phyloP scores from a whole-genome alignment of 2,329 filamentous ascomycete species.

The Aspergillus unguis region DNA sequence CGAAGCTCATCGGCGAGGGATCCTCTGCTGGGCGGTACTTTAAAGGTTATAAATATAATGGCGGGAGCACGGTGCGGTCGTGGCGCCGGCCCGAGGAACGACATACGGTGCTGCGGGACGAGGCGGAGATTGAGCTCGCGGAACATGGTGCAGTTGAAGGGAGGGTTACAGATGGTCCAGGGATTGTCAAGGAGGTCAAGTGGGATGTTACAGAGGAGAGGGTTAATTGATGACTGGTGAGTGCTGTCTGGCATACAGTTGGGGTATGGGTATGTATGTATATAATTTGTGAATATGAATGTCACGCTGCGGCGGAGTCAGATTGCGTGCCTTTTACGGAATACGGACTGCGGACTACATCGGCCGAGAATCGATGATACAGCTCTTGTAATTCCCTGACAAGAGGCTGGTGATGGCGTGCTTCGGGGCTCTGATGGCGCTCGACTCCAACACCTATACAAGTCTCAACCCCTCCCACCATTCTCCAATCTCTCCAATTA shows the following conservation, averaged over 20 bases:
- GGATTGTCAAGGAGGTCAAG: slow-evolving; percentile 21
- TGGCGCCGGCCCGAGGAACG: slow-evolving; percentile 10
- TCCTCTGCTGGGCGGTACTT: slow-evolving; percentile 15
- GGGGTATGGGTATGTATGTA: too few relatives aligned
- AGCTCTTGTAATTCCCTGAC: background rate
- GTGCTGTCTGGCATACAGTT: too few relatives aligned
- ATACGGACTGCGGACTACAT: too few relatives aligned
- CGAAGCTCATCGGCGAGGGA: slow-evolving; percentile 9
- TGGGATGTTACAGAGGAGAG: slow-evolving; percentile 18
- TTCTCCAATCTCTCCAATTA: background rate
- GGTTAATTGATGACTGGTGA: background rate
- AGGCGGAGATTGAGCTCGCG: slow-evolving; percentile 14
- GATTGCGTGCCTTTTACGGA: background rate
- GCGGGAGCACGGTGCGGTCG: slow-evolving; percentile 5
- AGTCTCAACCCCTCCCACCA: background rate
- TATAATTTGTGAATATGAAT: too few relatives aligned
- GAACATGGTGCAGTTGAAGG: slow-evolving; percentile 14
- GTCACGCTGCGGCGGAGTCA: background rate
- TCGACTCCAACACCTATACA: background rate
- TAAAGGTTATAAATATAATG: background rate
- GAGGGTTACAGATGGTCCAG: background rate
- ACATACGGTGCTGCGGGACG: slow-evolving; percentile 11
- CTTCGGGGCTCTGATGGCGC: background rate
- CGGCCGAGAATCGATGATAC: background rate
- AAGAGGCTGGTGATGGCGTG: background rate